Conservation (phyloP, 75 land plant species). For the Pinus taeda region DNA sequence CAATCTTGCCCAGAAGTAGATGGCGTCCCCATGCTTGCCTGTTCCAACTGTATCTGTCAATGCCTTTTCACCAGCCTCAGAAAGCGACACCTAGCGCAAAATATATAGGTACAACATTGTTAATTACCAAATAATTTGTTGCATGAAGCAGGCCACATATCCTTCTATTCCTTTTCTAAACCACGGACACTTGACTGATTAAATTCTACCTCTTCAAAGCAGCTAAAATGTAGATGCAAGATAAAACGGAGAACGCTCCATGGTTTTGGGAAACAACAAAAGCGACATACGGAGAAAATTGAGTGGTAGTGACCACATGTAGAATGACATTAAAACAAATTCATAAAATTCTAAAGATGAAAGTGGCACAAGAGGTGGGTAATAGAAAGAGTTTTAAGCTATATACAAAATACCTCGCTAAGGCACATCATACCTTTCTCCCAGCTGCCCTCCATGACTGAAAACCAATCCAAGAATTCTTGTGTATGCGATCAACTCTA, state of each 20-base stretch:
- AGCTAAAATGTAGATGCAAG: background rate
- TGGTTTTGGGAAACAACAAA: background rate
- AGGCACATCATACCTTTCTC: constrained; percentile 43
- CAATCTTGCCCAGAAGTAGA: constrained; percentile 85
- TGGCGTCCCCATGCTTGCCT: constrained; percentile 63
- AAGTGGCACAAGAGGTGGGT: background rate
- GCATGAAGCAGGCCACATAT: background rate
- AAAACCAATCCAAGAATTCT: constrained; percentile 96
- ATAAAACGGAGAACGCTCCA: background rate
- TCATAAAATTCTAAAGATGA: constrained; percentile 1
- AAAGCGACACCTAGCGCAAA: constrained; percentile 54
- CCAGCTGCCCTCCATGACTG: constrained; percentile 92
- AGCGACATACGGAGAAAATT: background rate
- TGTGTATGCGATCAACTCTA: constrained; percentile 78
- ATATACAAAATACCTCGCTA: background rate
- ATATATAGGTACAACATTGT: background rate
- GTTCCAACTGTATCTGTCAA: constrained; percentile 42
- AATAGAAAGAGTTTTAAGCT: background rate
- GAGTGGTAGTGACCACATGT: background rate
- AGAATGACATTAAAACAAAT: background rate
- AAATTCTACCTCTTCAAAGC: background rate
- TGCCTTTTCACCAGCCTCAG: constrained; percentile 58
- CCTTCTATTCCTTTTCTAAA: background rate
- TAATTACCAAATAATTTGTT: background rate
- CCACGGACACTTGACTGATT: background rate